These are phyloP conservation scores for Smallanthus sonchifolius DNA, from an alignment of 129 eudicot species.

Conservation along the genomic window DNA sequence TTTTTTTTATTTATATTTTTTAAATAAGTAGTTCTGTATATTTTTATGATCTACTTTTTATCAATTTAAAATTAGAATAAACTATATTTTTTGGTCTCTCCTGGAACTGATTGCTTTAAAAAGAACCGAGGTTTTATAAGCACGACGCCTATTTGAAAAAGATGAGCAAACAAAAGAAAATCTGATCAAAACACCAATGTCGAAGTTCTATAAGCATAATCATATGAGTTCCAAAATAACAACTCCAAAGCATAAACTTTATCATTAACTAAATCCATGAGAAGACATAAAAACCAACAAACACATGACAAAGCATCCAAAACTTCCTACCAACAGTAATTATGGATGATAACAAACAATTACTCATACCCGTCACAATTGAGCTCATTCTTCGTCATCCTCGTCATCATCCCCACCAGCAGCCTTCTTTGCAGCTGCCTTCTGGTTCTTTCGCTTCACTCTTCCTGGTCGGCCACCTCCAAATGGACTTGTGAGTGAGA, in stretches of 20 bases:
- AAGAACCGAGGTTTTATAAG: no score
- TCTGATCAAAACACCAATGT: not conserved
- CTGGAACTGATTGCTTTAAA: no score
- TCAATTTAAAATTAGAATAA: no score
- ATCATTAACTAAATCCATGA: conserved; percentile 6
- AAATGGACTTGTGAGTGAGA: conserved; percentile 67
- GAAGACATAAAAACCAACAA: not conserved
- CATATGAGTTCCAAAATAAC: not conserved
- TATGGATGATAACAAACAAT: not conserved
- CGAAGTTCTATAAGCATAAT: not conserved
- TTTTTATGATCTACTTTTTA: no score
- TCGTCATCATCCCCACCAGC: conserved; percentile 75
- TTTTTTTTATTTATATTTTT: no score
- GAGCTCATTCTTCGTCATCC: conserved; percentile 59
- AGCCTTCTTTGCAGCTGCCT: conserved; percentile 78
- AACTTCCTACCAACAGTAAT: not conserved
- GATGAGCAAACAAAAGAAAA: not conserved
- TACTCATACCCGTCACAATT: not conserved
- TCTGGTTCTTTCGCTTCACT: conserved; percentile 77
- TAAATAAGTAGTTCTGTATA: no score
- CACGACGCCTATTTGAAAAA: no score
- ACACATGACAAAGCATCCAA: not conserved
- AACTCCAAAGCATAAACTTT: not conserved
- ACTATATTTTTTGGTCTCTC: no score
- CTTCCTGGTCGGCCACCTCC: conserved; percentile 84